These are phyloP conservation scores for Fusarium dimerum DNA, from an alignment of 2,329 filamentous ascomycete species.

Conservation along the genomic window DNA sequence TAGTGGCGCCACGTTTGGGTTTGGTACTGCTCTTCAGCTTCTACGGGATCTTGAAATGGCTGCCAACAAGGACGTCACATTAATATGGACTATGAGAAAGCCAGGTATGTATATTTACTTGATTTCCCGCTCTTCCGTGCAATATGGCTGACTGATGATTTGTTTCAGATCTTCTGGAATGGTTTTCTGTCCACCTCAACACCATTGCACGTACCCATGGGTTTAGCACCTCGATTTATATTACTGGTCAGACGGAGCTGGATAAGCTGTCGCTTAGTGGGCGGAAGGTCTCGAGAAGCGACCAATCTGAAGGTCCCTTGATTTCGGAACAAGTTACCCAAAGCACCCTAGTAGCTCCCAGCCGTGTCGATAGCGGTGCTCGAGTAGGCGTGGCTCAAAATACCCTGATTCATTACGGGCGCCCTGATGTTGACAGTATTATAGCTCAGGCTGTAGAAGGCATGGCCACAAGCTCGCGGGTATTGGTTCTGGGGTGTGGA, in stretches of 20 bases:
- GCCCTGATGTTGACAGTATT: no score
- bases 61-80: slow-evolving; percentile 26
- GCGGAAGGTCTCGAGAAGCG: no score
- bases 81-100: slow-evolving; percentile 38
- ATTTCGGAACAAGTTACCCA: no score
- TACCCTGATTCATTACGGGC: no score
- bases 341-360: no score
- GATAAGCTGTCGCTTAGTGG: not conserved
- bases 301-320: no score
- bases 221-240: not conserved
- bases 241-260: not conserved
- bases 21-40: slow-evolving; percentile 39
- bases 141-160: not conserved
- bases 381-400: no score
- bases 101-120: slow-evolving; percentile 31
- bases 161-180: not conserved
- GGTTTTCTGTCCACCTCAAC: not conserved
- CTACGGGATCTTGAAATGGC: slow-evolving; percentile 16
- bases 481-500: no score
- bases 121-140: not conserved
- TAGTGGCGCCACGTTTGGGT: slow-evolving; percentile 56
- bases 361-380: no score
- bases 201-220: not conserved
- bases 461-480: no score
- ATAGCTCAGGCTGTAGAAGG: no score